These are phyloP conservation scores for Colletotrichum filicis DNA, from an alignment of 2,329 filamentous ascomycete genomes.

Conservation along the genomic window DNA sequence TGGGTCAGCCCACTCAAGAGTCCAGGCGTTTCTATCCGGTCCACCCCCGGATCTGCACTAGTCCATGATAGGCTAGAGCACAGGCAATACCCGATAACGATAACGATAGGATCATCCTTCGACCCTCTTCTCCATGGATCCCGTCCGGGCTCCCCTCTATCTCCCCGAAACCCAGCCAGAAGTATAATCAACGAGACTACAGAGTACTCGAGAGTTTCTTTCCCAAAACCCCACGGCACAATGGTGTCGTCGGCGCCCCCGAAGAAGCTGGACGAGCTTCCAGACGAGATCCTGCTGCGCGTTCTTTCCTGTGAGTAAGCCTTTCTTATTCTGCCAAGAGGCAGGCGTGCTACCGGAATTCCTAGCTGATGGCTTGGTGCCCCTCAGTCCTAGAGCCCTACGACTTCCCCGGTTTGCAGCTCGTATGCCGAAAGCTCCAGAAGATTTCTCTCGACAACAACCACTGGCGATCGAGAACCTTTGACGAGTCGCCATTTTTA, in stretches of 20 bases:
- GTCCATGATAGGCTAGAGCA: neutral
- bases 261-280: slow-evolving; percentile 62
- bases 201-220: neutral
- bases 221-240: slow-evolving; percentile 32
- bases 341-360: neutral
- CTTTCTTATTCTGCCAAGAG: slow-evolving; percentile 6
- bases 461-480: slow-evolving; percentile 82
- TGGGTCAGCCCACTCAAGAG: slow-evolving; percentile 22
- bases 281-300: slow-evolving; percentile 72
- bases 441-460: slow-evolving; percentile 77
- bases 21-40: slow-evolving; percentile 31
- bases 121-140: slow-evolving; percentile 30
- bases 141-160: slow-evolving; percentile 26
- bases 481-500: slow-evolving; percentile 75
- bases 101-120: slow-evolving; percentile 34
- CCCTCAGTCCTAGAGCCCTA: slow-evolving; percentile 68
- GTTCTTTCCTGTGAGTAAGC: slow-evolving; percentile 53
- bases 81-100: slow-evolving; percentile 25
- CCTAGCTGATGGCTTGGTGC: slow-evolving; percentile 25
- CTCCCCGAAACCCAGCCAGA: slow-evolving; percentile 17
- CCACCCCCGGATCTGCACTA: slow-evolving; percentile 36
- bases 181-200: neutral
- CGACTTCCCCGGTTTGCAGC: slow-evolving; percentile 76
- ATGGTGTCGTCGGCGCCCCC: slow-evolving; percentile 32
- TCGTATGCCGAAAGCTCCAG: slow-evolving; percentile 74